Evolutionary conservation across 352 stramenopile species (phyloP), one percentile per base, ranked within the genome.

Genomic region (Phytophthora fragariae): DNA sequence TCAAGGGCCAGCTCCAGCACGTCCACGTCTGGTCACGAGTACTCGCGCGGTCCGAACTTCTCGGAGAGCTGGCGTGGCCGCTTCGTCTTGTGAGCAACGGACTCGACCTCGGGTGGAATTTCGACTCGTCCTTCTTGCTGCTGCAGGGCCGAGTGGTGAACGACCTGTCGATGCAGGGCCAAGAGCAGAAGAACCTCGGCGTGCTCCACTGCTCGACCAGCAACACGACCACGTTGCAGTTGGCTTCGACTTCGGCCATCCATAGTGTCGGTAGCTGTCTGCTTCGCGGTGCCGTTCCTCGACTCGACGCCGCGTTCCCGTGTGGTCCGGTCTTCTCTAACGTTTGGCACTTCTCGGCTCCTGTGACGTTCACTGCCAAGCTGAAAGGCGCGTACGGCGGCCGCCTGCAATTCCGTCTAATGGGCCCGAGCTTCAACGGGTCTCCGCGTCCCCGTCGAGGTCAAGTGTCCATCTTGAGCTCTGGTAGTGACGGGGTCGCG

Each of bases 361-460:
- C 85, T 2, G 31, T 5, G 0, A 29, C 61, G 8, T 77, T 93
- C 31, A 66, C 81, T 6, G 15, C 57, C 5, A 47, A 78, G 15
- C 47, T 94, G 15, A 63, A 77, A 12, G 47, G 17, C 12, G 82
- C 83, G 37, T 92, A 93, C 62, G 87, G 85, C 10, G 87, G 87
- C 8, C 80, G 84, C 1, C 66, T 94, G 41, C 87, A 93, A 64
- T 94, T 85, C 59, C 78, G 84, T n/a, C 77, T 94, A 67, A 70
- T 93, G 2, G 81, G 84, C 1, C 81, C 85, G n/a, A 93, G 85
- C 39, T 84, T 79, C 21, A 93, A 92, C n/a, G 85, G 87, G n/a
- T 65, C 71, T 11, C 71, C 84, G 2, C 85, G 87, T 10, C 65
- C 77, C 21, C 77, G 78, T 33, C 83, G 87, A 24, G 83, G 87